Conservation (phyloP, 306 rosid genomes). For the Quercus parvula region DNA sequence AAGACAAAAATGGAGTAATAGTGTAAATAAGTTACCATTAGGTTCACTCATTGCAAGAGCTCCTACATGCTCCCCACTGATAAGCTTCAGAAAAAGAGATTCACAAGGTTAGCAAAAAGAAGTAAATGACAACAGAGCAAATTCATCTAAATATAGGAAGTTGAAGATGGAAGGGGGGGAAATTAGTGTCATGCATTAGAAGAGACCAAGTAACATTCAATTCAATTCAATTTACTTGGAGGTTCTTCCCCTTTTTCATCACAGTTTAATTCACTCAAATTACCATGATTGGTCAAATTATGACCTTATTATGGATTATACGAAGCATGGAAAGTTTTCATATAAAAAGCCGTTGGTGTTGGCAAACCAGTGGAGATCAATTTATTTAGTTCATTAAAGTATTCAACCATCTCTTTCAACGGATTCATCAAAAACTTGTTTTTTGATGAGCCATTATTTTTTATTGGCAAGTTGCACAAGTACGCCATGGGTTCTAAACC, state of each 20-base stretch:
- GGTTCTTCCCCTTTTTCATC: background rate
- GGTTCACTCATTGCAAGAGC: constrained; percentile 99
- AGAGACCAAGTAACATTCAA: background rate
- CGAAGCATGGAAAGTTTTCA: background rate
- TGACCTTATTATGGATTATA: background rate
- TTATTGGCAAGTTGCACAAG: too few species aligned
- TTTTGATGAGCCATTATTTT: background rate
- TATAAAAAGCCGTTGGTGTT: background rate
- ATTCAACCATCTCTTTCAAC: background rate
- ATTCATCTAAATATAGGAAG: background rate
- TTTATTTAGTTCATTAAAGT: background rate
- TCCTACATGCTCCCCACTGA: constrained; percentile 93
- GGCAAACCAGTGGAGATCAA: background rate
- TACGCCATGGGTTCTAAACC: too few species aligned
- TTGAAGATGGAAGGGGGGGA: background rate
- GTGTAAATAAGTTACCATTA: constrained; percentile 55
- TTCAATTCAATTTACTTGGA: background rate
- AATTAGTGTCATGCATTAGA: background rate
- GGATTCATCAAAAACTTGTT: background rate
- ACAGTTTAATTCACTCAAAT: background rate
- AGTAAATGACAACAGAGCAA: background rate
- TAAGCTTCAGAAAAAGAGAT: constrained; percentile 56
- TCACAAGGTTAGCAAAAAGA: constrained; percentile 25
- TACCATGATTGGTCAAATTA: background rate
- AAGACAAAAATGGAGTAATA: constrained; percentile 9